Percentiles rank a stretch among this genome's conserved stretches.
Conservation (phyloP, 1,139 yeast genomes). For the Suhomyces anneliseae region DNA sequence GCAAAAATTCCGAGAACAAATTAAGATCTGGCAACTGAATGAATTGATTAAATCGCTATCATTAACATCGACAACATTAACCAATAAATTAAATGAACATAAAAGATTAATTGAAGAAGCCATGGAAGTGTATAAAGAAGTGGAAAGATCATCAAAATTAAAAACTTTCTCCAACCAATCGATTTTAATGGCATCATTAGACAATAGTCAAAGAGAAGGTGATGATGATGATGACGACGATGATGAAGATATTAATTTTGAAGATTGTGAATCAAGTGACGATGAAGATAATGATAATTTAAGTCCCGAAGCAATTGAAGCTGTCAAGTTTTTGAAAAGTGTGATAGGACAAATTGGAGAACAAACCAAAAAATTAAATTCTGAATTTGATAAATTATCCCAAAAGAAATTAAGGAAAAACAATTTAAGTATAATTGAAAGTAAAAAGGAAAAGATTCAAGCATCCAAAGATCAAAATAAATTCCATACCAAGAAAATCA, state of each 20-base stretch:
- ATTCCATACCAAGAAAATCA: constrained; percentile 42
- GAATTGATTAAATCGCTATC: constrained; percentile 35
- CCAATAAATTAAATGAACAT: constrained; percentile 39
- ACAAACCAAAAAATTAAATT: constrained; percentile 38
- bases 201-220: constrained; percentile 22
- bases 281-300: constrained; percentile 24
- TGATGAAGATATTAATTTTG: constrained; percentile 15
- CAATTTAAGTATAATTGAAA: constrained; percentile 37
- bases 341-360: constrained; percentile 20
- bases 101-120: constrained; percentile 48
- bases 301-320: constrained; percentile 37
- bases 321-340: constrained; percentile 17
- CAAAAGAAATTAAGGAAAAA: constrained; percentile 45
- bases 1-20: constrained; percentile 31
- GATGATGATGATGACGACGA: constrained; percentile 21
- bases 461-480: constrained; percentile 33
- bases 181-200: constrained; percentile 46
- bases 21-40: constrained; percentile 38
- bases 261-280: constrained; percentile 19
- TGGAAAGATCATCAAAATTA: constrained; percentile 46
- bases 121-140: constrained; percentile 50
- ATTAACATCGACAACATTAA: constrained; percentile 14
- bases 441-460: constrained; percentile 46
- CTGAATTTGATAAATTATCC: constrained; percentile 37
- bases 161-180: constrained; percentile 50